Base-by-base conservation (phyloP, 164 flowering plant species). In the Cinnamomum micranthum region DNA sequence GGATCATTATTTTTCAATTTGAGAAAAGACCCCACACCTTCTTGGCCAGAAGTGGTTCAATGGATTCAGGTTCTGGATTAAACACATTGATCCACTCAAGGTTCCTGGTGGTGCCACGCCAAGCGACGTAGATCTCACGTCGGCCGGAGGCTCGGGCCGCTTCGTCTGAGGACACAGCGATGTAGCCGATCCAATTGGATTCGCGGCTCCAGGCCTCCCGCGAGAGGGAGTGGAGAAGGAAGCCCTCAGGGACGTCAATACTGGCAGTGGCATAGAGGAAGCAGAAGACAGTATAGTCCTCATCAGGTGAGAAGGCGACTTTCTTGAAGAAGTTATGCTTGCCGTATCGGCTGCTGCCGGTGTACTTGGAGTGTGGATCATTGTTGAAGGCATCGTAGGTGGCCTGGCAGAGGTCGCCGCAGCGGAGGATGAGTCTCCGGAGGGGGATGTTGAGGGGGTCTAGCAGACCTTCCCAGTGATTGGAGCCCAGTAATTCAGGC, bases 181-280 rank as follows among this genome's bases (percentile, higher is more conserved):
- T 81, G 83, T 90, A 94, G 24, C 98, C 98, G n/a, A 94, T 91
- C 97, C 95, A 92, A 72, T 94, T 94, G 27, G 97, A 88, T 80
- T 94, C 97, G 2, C 91, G 85, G 80, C 91, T 93, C 95, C 98
- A 91, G 1, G 86, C 74, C 63, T 94, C 94, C 0, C 88, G 84
- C 0, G 94, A 85, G 62, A 10, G 50, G 19, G 95, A 88, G 72
- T 80, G 89, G 51, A 89, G 71, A 68, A 92, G 65, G 73, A 92
- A 81, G 27, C 88, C 88, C 51, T 84, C 74, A 1, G 85, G 87
- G 63, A 73, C 31, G 59, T 85, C 79, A 68, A 88, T 77, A 1
- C 73, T 72, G 47, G 98, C 85, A 0, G 98, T 93, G 69, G 86
- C 97, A 77, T 93, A 93, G 73, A 93, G 85, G 80, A 85, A 93